Conservation (phyloP, 768 basidiomycete genomes). For the Lentinus brumalis region DNA sequence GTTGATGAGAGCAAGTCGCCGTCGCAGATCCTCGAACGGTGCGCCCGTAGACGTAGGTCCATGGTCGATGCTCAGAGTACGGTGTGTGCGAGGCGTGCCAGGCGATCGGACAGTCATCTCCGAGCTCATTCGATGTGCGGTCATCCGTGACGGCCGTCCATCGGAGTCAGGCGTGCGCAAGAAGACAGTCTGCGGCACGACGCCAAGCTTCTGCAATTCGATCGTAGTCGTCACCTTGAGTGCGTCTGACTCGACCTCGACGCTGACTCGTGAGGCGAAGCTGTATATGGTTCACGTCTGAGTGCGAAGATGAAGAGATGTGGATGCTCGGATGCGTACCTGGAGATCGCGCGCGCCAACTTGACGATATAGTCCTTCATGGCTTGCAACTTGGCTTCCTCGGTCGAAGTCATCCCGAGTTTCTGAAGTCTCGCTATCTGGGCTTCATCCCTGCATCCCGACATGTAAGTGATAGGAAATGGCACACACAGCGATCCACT, state of each 20-base stretch:
- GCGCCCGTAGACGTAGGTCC: constrained; percentile 46
- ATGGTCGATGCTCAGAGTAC: constrained; percentile 51
- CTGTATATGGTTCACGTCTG: constrained; percentile 36
- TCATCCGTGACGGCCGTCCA: constrained; percentile 40
- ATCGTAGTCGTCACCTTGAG: constrained; percentile 67
- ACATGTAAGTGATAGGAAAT: constrained; percentile 3
- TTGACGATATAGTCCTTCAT: constrained; percentile 90
- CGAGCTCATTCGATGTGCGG: constrained; percentile 19
- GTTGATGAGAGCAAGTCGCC: constrained; percentile 75
- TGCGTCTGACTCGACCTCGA: constrained; percentile 64
- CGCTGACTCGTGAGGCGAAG: constrained; percentile 63
- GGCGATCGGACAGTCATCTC: constrained; percentile 42
- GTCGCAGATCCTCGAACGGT: constrained; percentile 77
- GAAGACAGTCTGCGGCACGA: constrained; percentile 91
- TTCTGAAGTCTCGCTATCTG: constrained; percentile 81
- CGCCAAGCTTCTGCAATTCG: constrained; percentile 83
- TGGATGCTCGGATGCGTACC: constrained; percentile 44
- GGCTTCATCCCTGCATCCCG: constrained; percentile 63
- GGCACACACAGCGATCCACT: constrained; percentile 30
- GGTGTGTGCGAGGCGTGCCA: constrained; percentile 52
- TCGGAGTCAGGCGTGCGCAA: constrained; percentile 60
- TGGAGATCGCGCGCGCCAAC: constrained; percentile 76
- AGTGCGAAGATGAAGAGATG: background rate
- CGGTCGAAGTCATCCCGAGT: constrained; percentile 79
- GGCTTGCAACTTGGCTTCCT: constrained; percentile 85